Evolutionary conservation across 352 stramenopile genomes (phyloP), one percentile per base, ranked within the genome.

Genomic region (Phytophthora fragariae): DNA sequence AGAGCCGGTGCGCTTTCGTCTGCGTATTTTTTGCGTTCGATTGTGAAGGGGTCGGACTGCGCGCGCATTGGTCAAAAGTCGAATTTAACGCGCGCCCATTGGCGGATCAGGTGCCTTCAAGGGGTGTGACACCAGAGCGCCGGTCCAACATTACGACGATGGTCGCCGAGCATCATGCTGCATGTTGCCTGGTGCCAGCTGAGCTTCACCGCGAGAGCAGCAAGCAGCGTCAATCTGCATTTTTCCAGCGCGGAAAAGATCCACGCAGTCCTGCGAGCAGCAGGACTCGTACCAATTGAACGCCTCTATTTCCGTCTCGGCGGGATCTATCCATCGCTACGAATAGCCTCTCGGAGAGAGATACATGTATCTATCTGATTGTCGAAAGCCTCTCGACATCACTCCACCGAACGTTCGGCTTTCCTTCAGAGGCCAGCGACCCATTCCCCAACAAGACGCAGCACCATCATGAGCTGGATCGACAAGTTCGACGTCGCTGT

Each of bases 381-480:
- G 56, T 59, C 65, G 57, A 72, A 61, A 61, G 39, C 37, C 35
- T 41, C 11, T 41, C 47, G 15, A 21, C 46, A 44, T 29, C 27
- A 44, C 31, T 14, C 9, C 14, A 47, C 17, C 8, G 29, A 55
- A 27, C 41, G 31, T 41, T 27, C 35, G 35, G 35, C 35, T 41
- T 41, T 41, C 35, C 35, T 14, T 9, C n/a, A n/a, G n/a, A n/a
- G n/a, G n/a, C n/a, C n/a, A n/a, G n/a, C 11, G 24, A 21, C n/a
- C 39, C 46, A 73, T 47, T 64, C 29, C 33, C 27, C 33, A 75
- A 67, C 12, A 44, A 57, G 31, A 47, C 57, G 37, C 39, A 47
- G 60, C 11, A 31, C 6, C 12, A 0, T 29, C 29, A 84, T 84
- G 77, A 84, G 72, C 68, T 80, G 71, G 77, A 65, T 84, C 50